Evolutionary conservation across 1,284 basidiomycete genomes (phyloP), one percentile per base, ranked within the genome.

Genomic region (Psilocybe mexicana): DNA sequence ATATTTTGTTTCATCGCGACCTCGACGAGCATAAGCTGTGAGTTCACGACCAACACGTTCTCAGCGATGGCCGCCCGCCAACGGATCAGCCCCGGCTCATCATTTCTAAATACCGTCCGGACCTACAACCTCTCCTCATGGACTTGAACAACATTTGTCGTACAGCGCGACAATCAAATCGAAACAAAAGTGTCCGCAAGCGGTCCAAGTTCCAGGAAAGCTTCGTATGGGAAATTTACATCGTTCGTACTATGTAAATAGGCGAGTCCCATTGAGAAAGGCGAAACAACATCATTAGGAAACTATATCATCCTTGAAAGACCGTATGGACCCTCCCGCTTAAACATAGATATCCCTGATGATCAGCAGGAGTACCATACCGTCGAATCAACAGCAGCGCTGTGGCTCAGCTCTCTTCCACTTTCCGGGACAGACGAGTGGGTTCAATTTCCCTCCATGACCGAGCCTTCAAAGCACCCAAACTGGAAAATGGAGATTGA

Each of bases 391-490:
- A 33, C 30, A 8, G 8, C 4, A 33, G 30, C 18, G 18, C 18
- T 18, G 18, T 18, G 18, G 18, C 12, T n/a, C n/a, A 36, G 5
- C 23, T 6, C 18, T 11, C 7, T 49, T 35, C 8, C 14, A 18
- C 30, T 10, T 49, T 23, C 5, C 14, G 47, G 30, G 26, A 24
- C 42, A n/a, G n/a, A 65, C 58, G 45, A 66, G 65, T 30, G 65
- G 65, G 23, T 54, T 40, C 46, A 28, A 68, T 51, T 33, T 68
- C 65, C 54, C 61, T 62, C 68, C 68, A 69, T 11, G 61, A 49
- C n/a, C 54, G 59, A 38, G 54, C 61, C 47, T 58, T 53, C 26
- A 63, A 24, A 57, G 49, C 53, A 50, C 54, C 24, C 10, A 30
- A 12, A 24, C 46, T 48, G 46, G 30, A 23, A 7, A 35, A 23